Percentiles rank a stretch among this genome's conserved stretches.
phyloP scores from a whole-genome alignment of 2,329 filamentous ascomycete genomes.

The Samsoniella hepiali region DNA sequence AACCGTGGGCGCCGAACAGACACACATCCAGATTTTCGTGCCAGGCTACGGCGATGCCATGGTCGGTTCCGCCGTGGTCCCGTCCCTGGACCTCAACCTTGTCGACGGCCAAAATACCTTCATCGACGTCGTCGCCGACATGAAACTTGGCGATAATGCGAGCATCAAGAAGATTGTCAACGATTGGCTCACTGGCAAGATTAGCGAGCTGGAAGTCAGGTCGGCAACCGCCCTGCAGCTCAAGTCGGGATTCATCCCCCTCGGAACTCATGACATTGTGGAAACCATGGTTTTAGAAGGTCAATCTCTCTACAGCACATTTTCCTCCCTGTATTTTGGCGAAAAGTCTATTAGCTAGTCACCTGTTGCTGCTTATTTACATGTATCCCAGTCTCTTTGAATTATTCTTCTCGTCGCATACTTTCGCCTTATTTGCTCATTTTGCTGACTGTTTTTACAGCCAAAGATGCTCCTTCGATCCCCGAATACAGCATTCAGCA shows the following conservation, averaged over 20 bases:
- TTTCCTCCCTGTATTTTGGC: conserved; percentile 59
- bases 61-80: conserved; percentile 73
- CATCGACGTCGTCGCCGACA: conserved; percentile 74
- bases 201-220: conserved; percentile 67
- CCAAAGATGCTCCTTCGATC: conserved; percentile 68
- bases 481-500: conserved; percentile 80
- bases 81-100: conserved; percentile 71
- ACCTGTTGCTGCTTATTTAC: conserved; percentile 17
- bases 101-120: conserved; percentile 73
- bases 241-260: conserved; percentile 72
- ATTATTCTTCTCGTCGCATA: not conserved
- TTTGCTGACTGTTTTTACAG: conserved; percentile 46
- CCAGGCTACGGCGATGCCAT: conserved; percentile 78
- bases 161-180: conserved; percentile 77
- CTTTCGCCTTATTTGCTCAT: conserved; percentile 20
- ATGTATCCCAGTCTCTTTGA: conserved; percentile 16
- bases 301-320: conserved; percentile 67
- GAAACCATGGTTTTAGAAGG: conserved; percentile 79
- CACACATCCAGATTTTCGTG: conserved; percentile 71
- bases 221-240: conserved; percentile 71
- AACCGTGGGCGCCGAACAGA: conserved; percentile 70
- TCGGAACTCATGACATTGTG: conserved; percentile 73
- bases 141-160: conserved; percentile 72
- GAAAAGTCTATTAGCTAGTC: conserved; percentile 44
- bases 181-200: conserved; percentile 79